Conservation (phyloP, 371 early-diverging fungal species). For the Mortierella sp. region DNA sequence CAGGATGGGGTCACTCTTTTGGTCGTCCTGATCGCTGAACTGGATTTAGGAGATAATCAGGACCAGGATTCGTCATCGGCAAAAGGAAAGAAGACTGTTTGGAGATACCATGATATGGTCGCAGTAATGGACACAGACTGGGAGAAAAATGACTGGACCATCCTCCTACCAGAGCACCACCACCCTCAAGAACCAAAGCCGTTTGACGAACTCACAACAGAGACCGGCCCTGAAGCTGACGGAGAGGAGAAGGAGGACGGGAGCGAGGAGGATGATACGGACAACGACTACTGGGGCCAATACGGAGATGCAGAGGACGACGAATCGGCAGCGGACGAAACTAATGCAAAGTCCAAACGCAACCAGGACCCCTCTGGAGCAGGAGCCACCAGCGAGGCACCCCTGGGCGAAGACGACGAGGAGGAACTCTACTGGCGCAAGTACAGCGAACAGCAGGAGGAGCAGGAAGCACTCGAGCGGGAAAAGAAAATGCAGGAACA, state of each 20-base stretch:
- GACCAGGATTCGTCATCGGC: background rate
- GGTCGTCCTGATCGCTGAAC: conserved; percentile 24
- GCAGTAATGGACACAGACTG: background rate
- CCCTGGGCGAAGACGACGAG: conserved; percentile 25
- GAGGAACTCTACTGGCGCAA: conserved; percentile 44
- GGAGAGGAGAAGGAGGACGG: conserved; percentile 4
- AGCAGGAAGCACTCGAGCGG: conserved; percentile 22
- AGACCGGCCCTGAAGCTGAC: background rate
- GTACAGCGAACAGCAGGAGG: conserved; percentile 35
- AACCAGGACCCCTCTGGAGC: background rate
- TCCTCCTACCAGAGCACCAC: background rate
- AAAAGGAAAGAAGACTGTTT: conserved; percentile 1
- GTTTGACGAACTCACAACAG: background rate
- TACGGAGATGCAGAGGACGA: conserved; percentile 39
- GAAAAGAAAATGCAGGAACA: conserved; percentile 17
- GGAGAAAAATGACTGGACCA: conserved; percentile 18
- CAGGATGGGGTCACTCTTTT: background rate
- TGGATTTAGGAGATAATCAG: background rate
- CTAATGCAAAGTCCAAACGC: background rate
- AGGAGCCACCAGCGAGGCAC: background rate
- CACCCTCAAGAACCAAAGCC: background rate
- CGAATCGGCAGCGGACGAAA: conserved; percentile 33
- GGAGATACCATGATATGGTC: conserved; percentile 44
- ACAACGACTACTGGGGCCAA: conserved; percentile 56
- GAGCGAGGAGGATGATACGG: conserved; percentile 17